These are phyloP conservation scores for Hanseniaspora hatyaiensis DNA, from an alignment of 805 yeast genomes.

Conservation along the genomic window DNA sequence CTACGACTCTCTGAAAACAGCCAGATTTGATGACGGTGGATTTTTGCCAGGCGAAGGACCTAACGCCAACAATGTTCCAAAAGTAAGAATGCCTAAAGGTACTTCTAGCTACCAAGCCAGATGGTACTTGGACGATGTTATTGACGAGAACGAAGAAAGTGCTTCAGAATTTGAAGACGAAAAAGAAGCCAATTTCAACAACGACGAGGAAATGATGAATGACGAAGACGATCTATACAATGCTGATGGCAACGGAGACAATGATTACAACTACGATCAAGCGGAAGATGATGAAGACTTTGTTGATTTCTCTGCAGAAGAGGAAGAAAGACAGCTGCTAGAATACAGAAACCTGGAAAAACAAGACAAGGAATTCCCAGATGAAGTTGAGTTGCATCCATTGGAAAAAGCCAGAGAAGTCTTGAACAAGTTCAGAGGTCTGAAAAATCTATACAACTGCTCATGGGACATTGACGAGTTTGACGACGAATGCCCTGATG, in stretches of 20 bases:
- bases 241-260: conserved; percentile 25
- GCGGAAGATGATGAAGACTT: conserved; percentile 45
- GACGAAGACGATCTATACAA: conserved; percentile 24
- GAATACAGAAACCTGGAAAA: conserved; percentile 56
- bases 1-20: conserved; percentile 26
- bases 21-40: conserved; percentile 34
- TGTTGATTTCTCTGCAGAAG: conserved; percentile 67
- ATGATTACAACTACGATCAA: conserved; percentile 34
- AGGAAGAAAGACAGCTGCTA: conserved; percentile 65
- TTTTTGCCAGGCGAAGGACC: conserved; percentile 30
- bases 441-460: conserved; percentile 66
- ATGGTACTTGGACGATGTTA: conserved; percentile 58
- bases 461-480: conserved; percentile 80
- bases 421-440: conserved; percentile 70
- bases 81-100: conserved; percentile 53
- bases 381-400: conserved; percentile 80
- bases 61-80: conserved; percentile 21
- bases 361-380: conserved; percentile 90
- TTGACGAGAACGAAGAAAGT: conserved; percentile 27
- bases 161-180: conserved; percentile 30
- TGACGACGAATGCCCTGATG: conserved; percentile 63
- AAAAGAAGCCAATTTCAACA: too few species aligned
- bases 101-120: conserved; percentile 70
- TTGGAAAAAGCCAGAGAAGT: conserved; percentile 62
- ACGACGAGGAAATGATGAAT: conserved; percentile 26